A percentile compares a stretch with the other conserved stretches of the same genome.
phyloP scores from a whole-genome alignment of 805 yeast species.

The Suhomyces faveliae region DNA sequence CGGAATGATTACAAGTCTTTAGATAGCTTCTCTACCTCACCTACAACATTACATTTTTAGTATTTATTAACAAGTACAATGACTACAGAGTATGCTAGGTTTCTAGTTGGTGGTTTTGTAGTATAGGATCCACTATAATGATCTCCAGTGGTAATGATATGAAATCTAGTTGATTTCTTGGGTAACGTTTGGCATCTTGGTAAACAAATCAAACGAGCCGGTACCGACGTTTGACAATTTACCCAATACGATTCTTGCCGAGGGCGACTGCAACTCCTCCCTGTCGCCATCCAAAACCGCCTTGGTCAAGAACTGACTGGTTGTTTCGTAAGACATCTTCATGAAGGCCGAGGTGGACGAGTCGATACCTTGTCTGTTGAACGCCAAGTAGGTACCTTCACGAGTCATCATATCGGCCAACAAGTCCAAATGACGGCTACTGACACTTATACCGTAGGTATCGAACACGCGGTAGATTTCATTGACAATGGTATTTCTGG shows the following conservation, averaged over 20 bases:
- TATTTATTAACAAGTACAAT: too few relatives aligned
- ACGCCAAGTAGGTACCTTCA: conserved; percentile 94
- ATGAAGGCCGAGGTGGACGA: conserved; percentile 91
- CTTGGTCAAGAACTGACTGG: conserved; percentile 94
- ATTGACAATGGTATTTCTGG: conserved; percentile 93
- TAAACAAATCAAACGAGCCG: conserved; percentile 84
- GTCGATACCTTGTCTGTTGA: conserved; percentile 98
- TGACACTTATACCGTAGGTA: conserved; percentile 92
- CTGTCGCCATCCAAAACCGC: conserved; percentile 91
- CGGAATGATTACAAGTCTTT: too few relatives aligned
- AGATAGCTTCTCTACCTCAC: too few relatives aligned
- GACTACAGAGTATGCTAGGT: too few relatives aligned
- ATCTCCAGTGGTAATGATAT: too few relatives aligned
- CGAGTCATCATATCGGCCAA: conserved; percentile 99
- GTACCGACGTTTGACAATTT: conserved; percentile 91
- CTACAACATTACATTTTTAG: too few relatives aligned
- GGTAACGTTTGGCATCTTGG: conserved; percentile 44
- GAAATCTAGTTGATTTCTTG: too few relatives aligned
- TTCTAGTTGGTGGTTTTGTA: too few relatives aligned
- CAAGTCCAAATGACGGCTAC: conserved; percentile 90
- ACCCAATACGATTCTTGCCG: conserved; percentile 92
- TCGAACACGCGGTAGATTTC: conserved; percentile 96
- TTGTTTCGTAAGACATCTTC: conserved; percentile 99
- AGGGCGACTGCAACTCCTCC: conserved; percentile 87
- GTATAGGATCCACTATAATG: too few relatives aligned